These are phyloP conservation scores for Rossbeevera mucosa DNA, from an alignment of 768 basidiomycete genomes.

Conservation along the genomic window DNA sequence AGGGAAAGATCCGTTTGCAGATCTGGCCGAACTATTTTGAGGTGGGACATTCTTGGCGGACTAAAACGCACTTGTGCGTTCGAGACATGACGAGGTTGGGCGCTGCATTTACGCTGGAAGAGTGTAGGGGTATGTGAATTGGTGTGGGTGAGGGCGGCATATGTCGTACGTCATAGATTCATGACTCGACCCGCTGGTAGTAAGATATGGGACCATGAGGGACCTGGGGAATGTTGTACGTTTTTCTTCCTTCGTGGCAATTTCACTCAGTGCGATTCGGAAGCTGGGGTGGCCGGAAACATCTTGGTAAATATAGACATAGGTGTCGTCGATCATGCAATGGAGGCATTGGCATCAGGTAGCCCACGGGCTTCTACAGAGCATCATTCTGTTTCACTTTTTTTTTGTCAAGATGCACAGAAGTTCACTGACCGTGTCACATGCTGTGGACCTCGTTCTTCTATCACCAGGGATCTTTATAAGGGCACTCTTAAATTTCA, in stretches of 20 bases:
- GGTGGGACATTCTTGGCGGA: neutral
- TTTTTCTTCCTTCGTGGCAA: constrained; percentile 6
- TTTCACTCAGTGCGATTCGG: constrained; percentile 6
- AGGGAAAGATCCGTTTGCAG: constrained; percentile 80
- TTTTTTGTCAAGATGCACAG: no score
- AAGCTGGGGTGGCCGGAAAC: neutral
- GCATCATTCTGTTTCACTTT: no score
- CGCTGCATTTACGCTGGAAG: neutral
- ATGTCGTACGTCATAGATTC: neutral
- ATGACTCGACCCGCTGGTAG: neutral
- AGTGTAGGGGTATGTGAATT: neutral
- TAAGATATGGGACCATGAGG: neutral
- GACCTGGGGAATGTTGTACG: constrained; percentile 1
- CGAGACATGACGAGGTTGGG: constrained; percentile 1
- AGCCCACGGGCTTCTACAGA: no score
- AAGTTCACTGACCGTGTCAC: no score
- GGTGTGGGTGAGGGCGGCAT: neutral
- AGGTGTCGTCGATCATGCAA: no score
- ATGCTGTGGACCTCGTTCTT: no score
- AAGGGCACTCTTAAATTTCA: no score
- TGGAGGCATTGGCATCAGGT: no score
- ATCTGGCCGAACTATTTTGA: constrained; percentile 73
- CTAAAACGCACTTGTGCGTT: neutral
- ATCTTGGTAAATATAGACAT: no score
- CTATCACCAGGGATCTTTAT: no score